Evolutionary conservation across 2,329 filamentous ascomycete genomes (phyloP), one percentile per base, ranked within the genome.

Genomic region (Purpureocillium lavendulum): DNA sequence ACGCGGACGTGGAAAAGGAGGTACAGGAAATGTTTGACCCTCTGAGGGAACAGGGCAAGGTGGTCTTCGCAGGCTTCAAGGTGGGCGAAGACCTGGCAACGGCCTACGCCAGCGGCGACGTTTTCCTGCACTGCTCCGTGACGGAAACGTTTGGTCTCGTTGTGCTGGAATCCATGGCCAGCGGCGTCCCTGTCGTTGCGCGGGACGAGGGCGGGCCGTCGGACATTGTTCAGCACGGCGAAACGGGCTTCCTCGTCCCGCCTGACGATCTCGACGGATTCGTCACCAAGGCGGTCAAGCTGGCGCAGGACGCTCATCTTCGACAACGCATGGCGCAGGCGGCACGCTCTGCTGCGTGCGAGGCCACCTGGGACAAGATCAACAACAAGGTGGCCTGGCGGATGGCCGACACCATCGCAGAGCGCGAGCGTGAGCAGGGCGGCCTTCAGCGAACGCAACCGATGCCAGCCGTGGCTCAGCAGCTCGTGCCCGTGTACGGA

Each of bases 131-230:
- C 59, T 83, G 79, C 59, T 84, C 77, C 16, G 65, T 84, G 41
- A 84, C 80, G 1, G 81, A 85, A 57, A 85, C 81, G 0, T 84
- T 85, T 55, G 81, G 81, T 1, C 64, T 85, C 9, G 80, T 85
- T 0, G 80, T 84, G 2, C 63, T 84, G 2, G 81, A 84, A 57
- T 75, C 77, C 3, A 84, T 85, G 80, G 80, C 80, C 0, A 82
- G 78, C 45, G 79, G 80, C 3, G 69, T 86, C 3, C 80, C 80
- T 0, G 80, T 85, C 17, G 67, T 85, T 38, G 81, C 81, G 3
- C 70, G 82, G 34, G 79, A 84, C 49, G 77, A 82, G 52, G 81
- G 81, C 9, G 81, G 82, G 0, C 81, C 81, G 1, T 80, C 76
- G 29, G 80, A 85, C 51, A 83, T 80, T 39, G 69, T 85, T 29